Evolutionary conservation across 2,329 filamentous ascomycete species (phyloP).

Genomic region (Helotiales sp.): DNA sequence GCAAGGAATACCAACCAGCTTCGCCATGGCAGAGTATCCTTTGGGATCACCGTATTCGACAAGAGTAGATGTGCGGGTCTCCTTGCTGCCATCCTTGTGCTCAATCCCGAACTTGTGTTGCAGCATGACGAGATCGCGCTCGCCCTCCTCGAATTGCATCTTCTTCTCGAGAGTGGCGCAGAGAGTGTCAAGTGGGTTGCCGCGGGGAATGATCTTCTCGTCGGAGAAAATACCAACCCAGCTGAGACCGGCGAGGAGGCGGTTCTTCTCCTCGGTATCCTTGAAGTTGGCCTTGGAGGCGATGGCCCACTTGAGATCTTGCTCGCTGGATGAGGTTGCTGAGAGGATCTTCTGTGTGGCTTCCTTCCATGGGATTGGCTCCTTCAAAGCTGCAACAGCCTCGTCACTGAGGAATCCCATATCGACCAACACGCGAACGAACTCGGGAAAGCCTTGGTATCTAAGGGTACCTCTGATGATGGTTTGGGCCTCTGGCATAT

Average conservation of each 20-base stretch:
- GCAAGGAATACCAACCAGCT: conserved; percentile 77
- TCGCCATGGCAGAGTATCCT: conserved; percentile 85
- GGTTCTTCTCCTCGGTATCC: conserved; percentile 68
- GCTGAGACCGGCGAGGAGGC: conserved; percentile 71
- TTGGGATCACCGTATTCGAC: conserved; percentile 79
- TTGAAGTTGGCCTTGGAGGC: conserved; percentile 76
- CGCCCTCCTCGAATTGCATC: conserved; percentile 83
- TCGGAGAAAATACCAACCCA: conserved; percentile 76
- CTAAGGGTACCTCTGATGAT: conserved; percentile 84
- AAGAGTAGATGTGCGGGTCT: conserved; percentile 81
- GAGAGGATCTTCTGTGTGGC: conserved; percentile 79
- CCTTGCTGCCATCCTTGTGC: conserved; percentile 75
- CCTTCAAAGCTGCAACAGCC: conserved; percentile 66
- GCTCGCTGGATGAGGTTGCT: conserved; percentile 66
- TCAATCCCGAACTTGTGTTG: conserved; percentile 87
- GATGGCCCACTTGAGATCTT: conserved; percentile 76
- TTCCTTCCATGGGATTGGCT: conserved; percentile 79
- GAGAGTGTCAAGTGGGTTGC: conserved; percentile 87
- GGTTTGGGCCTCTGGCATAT: conserved; percentile 89
- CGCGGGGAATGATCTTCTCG: conserved; percentile 70
- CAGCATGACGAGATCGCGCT: conserved; percentile 83
- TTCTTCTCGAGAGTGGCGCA: conserved; percentile 88
- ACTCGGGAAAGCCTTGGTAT: conserved; percentile 89
- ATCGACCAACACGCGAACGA: conserved; percentile 85
- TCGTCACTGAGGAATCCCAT: conserved; percentile 85